Conservation (phyloP, 169 alveolate species). For the Cryptosporidium meleagridis region DNA sequence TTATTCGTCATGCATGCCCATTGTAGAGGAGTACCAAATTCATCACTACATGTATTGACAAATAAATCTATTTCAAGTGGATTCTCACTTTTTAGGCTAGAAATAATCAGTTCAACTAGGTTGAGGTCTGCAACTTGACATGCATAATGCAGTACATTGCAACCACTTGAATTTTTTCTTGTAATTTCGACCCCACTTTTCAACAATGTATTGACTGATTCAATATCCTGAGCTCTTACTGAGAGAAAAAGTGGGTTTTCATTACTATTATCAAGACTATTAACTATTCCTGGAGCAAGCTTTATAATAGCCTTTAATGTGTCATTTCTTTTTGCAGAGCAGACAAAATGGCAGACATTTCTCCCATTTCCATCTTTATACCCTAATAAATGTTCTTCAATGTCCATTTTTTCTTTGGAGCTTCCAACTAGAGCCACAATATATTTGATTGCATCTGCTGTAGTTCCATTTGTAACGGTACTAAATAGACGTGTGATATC, state of each 20-base stretch:
- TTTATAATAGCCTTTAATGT: constrained; percentile 60
- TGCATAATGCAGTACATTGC: constrained; percentile 55
- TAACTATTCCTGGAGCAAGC: constrained; percentile 58
- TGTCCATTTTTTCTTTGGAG: constrained; percentile 15
- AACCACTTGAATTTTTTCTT: constrained; percentile 12
- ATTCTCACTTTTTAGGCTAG: not conserved
- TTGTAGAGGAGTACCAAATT: constrained; percentile 69
- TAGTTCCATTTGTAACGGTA: constrained; percentile 48
- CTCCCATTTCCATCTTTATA: constrained; percentile 74
- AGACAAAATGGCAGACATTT: constrained; percentile 67
- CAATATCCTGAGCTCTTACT: constrained; percentile 66
- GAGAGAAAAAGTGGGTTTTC: constrained; percentile 67
- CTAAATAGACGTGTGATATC: constrained; percentile 42
- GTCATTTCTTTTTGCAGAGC: constrained; percentile 66
- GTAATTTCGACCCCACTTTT: constrained; percentile 46
- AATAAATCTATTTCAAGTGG: constrained; percentile 15
- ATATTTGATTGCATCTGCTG: constrained; percentile 44
- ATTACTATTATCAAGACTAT: constrained; percentile 40
- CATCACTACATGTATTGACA: constrained; percentile 54
- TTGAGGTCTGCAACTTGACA: constrained; percentile 45
- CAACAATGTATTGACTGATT: constrained; percentile 31
- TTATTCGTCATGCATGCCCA: constrained; percentile 71
- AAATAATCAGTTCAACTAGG: constrained; percentile 10
- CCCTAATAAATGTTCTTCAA: constrained; percentile 56
- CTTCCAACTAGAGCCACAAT: constrained; percentile 7